Conservation (phyloP, 495 filamentous ascomycete genomes). For the Penicillium daleae region DNA sequence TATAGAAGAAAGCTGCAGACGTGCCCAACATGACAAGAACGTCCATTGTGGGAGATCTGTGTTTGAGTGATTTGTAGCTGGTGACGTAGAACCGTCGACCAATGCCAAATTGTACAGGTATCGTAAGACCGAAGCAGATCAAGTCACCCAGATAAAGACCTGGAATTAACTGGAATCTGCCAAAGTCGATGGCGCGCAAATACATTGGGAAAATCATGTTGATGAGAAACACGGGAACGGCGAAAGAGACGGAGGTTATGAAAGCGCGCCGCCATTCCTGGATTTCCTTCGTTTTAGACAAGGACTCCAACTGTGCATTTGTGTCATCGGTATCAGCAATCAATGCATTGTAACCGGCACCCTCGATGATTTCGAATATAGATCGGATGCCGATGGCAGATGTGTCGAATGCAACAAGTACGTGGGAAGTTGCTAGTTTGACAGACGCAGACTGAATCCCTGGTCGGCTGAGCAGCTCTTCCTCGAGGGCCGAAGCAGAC, state of each 20-base stretch:
- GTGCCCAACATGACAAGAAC: conserved; percentile 94
- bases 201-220: conserved; percentile 90
- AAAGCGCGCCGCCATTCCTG: conserved; percentile 88
- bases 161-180: conserved; percentile 61
- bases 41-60: conserved; percentile 95
- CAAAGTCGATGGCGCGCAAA: conserved; percentile 72
- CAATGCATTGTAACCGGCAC: conserved; percentile 80
- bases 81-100: conserved; percentile 90
- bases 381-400: conserved; percentile 74
- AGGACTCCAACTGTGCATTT: conserved; percentile 92
- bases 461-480: conserved; percentile 61
- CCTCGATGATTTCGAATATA: conserved; percentile 82
- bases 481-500: conserved; percentile 72
- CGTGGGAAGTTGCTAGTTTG: conserved; percentile 66
- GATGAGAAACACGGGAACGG: conserved; percentile 88
- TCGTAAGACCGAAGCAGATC: conserved; percentile 77
- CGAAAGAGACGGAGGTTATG: conserved; percentile 73
- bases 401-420: conserved; percentile 71
- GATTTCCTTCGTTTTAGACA: conserved; percentile 95
- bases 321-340: conserved; percentile 92
- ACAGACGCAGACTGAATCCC: conserved; percentile 78
- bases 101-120: conserved; percentile 96
- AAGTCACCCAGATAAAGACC: conserved; percentile 90
- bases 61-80: conserved; percentile 87
- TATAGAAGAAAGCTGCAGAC: conserved; percentile 98